Percentiles rank a stretch among this genome's conserved stretches.
Evolutionary conservation across 441 rosid genomes (phyloP).

Genomic region (Daphne laureola): DNA sequence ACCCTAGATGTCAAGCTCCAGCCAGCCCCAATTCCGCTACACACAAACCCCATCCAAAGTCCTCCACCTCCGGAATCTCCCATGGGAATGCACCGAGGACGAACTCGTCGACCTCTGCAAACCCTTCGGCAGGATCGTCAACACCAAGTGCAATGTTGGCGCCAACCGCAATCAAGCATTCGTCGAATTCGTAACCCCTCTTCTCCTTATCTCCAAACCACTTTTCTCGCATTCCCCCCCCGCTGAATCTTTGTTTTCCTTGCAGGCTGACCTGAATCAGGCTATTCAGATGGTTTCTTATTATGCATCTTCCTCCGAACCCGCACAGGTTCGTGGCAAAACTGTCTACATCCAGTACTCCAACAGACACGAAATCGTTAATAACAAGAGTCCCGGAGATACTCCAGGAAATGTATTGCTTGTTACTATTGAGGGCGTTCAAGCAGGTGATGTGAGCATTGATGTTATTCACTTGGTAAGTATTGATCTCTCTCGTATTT

Average conservation of each 20-base stretch:
- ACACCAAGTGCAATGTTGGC: constrained; percentile 94
- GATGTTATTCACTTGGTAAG: constrained; percentile 95
- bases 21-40: constrained; percentile 88
- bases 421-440: constrained; percentile 93
- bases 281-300: constrained; percentile 98
- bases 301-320: constrained; percentile 96
- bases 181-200: constrained; percentile 67
- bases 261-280: constrained; percentile 85
- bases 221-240: not conserved
- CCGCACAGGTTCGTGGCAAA: constrained; percentile 97
- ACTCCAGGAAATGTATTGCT: constrained; percentile 94
- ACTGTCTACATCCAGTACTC: constrained; percentile 96
- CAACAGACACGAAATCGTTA: constrained; percentile 91
- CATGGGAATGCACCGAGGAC: constrained; percentile 91
- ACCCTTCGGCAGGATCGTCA: constrained; percentile 95
- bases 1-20: constrained; percentile 50
- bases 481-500: constrained; percentile 4
- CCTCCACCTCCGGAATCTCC: constrained; percentile 87
- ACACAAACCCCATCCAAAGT: constrained; percentile 99
- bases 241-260: not conserved
- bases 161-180: constrained; percentile 97
- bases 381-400: constrained; percentile 99
- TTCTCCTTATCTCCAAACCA: not conserved
- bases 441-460: constrained; percentile 92
- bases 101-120: constrained; percentile 91